These are phyloP conservation scores for Serendipita sp. DNA, from an alignment of 768 basidiomycete species.

Conservation along the genomic window DNA sequence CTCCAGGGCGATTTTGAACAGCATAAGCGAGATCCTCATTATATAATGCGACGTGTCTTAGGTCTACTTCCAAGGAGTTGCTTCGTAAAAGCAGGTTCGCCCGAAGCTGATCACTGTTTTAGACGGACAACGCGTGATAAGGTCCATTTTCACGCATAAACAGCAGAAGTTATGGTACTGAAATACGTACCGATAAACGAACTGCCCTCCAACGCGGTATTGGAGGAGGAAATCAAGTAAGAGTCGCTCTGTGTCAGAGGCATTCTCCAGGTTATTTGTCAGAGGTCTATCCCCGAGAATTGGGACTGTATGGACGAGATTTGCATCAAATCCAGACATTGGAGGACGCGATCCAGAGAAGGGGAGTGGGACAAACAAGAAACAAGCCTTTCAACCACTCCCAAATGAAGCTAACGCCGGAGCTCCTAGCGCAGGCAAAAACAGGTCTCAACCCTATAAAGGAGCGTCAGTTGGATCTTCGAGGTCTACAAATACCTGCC, in stretches of 20 bases:
- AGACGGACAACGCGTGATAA: neutral
- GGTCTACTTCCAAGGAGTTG: constrained; percentile 71
- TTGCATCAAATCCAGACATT: constrained; percentile 82
- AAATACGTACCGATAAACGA: constrained; percentile 62
- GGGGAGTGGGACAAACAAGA: neutral
- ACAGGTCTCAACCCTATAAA: constrained; percentile 69
- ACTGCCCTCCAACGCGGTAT: constrained; percentile 79
- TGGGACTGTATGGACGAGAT: constrained; percentile 65
- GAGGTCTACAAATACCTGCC: constrained; percentile 78
- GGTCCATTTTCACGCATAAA: neutral
- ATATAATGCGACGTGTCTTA: constrained; percentile 43
- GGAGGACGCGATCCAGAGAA: constrained; percentile 6
- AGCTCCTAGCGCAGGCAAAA: constrained; percentile 67
- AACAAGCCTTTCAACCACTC: neutral
- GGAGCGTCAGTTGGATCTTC: constrained; percentile 84
- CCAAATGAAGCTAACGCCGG: constrained; percentile 83
- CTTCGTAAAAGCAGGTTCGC: constrained; percentile 82
- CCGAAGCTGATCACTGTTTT: constrained; percentile 60
- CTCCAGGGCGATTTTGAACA: constrained; percentile 77
- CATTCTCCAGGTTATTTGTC: constrained; percentile 44
- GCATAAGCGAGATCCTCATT: constrained; percentile 89
- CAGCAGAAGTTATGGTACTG: neutral
- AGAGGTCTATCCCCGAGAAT: constrained; percentile 44
- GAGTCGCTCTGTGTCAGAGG: constrained; percentile 64
- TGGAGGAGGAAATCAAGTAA: constrained; percentile 74